Evolutionary conservation across 225 moss, liverwort and hornwort genomes (phyloP).

Genomic region (Takakia lepidozioides): DNA sequence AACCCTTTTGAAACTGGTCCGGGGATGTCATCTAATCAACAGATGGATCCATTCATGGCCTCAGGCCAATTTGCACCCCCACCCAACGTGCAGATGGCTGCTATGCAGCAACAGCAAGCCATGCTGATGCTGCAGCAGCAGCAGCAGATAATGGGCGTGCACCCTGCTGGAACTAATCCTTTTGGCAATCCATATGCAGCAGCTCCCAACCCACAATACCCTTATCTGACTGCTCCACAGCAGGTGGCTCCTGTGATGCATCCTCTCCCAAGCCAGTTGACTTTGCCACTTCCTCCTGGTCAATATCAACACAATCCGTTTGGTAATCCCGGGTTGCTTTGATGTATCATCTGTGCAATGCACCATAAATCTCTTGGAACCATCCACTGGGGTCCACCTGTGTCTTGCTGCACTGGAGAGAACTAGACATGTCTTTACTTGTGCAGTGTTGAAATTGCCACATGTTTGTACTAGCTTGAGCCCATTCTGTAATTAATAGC

Average conservation of each 20-base stretch:
- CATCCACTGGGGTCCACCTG: too few species aligned
- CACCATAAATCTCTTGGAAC: too few species aligned
- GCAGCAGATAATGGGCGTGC: slow-evolving; percentile 9
- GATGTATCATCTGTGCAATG: slow-evolving; percentile 8
- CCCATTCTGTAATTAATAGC: too few species aligned
- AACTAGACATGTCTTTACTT: too few species aligned
- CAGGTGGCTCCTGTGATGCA: slow-evolving; percentile 4
- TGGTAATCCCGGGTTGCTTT: slow-evolving; percentile 35
- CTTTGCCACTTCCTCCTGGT: slow-evolving; percentile 16
- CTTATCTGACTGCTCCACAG: slow-evolving; percentile 2
- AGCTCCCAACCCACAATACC: slow-evolving; percentile 1
- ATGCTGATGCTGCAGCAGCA: slow-evolving; percentile 32
- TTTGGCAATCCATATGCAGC: slow-evolving; percentile 20
- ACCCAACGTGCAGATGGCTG: slow-evolving; percentile 22
- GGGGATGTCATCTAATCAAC: slow-evolving; percentile 10
- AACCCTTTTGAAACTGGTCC: background rate
- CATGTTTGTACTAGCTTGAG: too few species aligned
- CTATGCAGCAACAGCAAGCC: slow-evolving; percentile 34
- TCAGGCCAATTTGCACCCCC: slow-evolving; percentile 27
- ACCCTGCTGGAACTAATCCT: slow-evolving; percentile 8
- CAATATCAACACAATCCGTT: slow-evolving; percentile 32
- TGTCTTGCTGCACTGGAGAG: too few species aligned
- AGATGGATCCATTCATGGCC: slow-evolving; percentile 21
- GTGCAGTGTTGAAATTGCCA: too few species aligned
- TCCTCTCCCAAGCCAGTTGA: slow-evolving; percentile 5